Base-by-base conservation (phyloP, 2,329 filamentous ascomycete species). In the Claviceps humidiphila region DNA sequence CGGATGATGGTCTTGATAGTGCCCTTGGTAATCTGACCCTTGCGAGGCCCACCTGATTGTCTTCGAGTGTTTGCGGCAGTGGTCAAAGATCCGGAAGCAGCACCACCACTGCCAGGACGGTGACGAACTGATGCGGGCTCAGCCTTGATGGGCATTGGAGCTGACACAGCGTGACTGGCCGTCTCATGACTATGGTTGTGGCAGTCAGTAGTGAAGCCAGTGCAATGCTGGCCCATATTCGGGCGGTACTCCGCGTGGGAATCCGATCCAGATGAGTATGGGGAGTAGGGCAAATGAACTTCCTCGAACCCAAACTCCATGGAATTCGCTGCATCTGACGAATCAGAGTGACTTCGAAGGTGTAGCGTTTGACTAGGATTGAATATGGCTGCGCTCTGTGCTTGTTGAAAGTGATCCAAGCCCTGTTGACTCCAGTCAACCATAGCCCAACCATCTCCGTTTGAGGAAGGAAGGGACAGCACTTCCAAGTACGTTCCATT, bases 351-450 rank as follows among this genome's bases (percentile, higher is more conserved):
- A 51, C 85, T 90, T 59, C 90, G 81, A 62, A 95, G 78, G 71
- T 96, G 91, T 50, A 97, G 74, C 1, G 89, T 94, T 70, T 95
- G 87, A 56, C 85, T 82, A 2, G 91, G 91, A 69, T 96, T 95
- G 74, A 95, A 94, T 63, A 95, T 90, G 58, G 87, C 83, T 42
- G 74, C 67, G 56, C 74, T 79, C 50, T 79, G 77, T 5, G 64
- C 61, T 53, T 74, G 72, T 49, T 68, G 65, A 54, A 70, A 69
- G 59, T 91, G 86, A 59, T 86, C 82, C 40, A 70, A 60, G 49
- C 83, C 85, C 55, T 81, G 83, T 55, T 84, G 81, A 54, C 83
- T 83, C 64, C 81, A 79, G 58, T 93, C 87, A 53, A 96, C 82
- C 58, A 86, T 80, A 49, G 81, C 82, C 90, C 90, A 97, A 53